Evolutionary conservation across 208 protist genomes (phyloP).

Genomic region (Crithidia bombi): DNA sequence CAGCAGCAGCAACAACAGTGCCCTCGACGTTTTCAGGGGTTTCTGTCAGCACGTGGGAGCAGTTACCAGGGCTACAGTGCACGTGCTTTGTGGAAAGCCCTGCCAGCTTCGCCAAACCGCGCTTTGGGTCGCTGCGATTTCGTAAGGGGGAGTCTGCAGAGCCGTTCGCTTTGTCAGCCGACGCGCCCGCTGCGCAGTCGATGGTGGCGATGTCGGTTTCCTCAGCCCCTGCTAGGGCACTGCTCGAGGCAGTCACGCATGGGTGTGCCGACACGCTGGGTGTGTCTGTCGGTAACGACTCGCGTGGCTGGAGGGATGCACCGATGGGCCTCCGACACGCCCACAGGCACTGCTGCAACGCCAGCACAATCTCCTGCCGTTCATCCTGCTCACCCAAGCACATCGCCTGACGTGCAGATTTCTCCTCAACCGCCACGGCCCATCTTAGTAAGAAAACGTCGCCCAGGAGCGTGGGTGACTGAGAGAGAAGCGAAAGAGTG

Average conservation of each 20-base stretch:
- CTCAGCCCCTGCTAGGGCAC: too few species aligned
- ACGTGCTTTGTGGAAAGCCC: too few species aligned
- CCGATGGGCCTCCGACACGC: neutral
- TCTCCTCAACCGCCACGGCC: slow-evolving; percentile 12
- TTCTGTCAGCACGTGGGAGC: too few species aligned
- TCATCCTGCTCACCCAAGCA: neutral
- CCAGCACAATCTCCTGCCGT: neutral
- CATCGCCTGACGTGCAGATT: neutral
- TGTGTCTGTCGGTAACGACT: too few species aligned
- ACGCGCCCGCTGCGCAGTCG: too few species aligned
- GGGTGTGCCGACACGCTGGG: too few species aligned
- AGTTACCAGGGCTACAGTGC: neutral
- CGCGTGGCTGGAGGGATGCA: too few species aligned
- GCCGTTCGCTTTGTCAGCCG: neutral
- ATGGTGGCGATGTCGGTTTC: too few species aligned
- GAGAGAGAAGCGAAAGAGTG: neutral
- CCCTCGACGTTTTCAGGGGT: too few species aligned
- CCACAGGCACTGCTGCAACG: neutral
- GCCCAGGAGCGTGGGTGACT: neutral
- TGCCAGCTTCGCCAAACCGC: neutral
- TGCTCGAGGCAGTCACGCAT: too few species aligned
- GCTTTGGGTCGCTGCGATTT: neutral
- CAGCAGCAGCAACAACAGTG: too few species aligned
- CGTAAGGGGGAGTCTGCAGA: neutral
- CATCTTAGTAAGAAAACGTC: slow-evolving; percentile 4